Evolutionary conservation across 164 flowering plant species (phyloP).

Genomic region (Berberis thunbergii): DNA sequence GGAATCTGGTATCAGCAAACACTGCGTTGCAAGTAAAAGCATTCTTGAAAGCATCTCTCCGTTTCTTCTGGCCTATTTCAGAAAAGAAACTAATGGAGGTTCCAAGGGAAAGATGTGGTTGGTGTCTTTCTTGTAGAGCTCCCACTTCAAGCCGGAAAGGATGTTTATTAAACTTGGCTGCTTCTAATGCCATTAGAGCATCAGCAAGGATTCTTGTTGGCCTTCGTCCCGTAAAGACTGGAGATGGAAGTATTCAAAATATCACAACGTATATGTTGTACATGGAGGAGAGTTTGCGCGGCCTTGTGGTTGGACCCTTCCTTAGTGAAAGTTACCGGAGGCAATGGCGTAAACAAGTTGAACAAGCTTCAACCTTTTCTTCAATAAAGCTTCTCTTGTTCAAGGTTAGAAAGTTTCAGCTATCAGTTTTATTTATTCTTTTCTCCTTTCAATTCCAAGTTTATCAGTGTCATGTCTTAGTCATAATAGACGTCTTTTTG

Average conservation of each 20-base stretch:
- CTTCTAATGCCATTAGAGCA: slow-evolving; percentile 52
- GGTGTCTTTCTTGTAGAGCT: slow-evolving; percentile 85
- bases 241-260: slow-evolving; percentile 49
- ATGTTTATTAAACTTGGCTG: slow-evolving; percentile 80
- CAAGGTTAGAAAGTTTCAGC: slow-evolving; percentile 42
- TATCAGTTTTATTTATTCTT: background rate
- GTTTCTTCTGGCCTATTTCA: slow-evolving; percentile 84
- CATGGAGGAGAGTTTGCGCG: slow-evolving; percentile 71
- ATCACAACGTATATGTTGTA: slow-evolving; percentile 60
- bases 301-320: slow-evolving; percentile 65
- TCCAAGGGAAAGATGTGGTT: slow-evolving; percentile 94
- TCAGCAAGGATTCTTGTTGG: slow-evolving; percentile 40
- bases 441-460: background rate
- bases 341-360: slow-evolving; percentile 64
- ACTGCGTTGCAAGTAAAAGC: slow-evolving; percentile 66
- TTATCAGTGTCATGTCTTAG: background rate
- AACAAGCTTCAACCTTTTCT: slow-evolving; percentile 44
- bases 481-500: too few relatives aligned
- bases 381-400: slow-evolving; percentile 53
- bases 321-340: slow-evolving; percentile 35
- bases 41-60: slow-evolving; percentile 51
- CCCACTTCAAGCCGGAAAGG: slow-evolving; percentile 52
- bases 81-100: slow-evolving; percentile 76
- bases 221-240: slow-evolving; percentile 41
- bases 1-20: slow-evolving; percentile 42